Conservation (phyloP, 192 early-diverging fungal genomes). For the Podila epigama region DNA sequence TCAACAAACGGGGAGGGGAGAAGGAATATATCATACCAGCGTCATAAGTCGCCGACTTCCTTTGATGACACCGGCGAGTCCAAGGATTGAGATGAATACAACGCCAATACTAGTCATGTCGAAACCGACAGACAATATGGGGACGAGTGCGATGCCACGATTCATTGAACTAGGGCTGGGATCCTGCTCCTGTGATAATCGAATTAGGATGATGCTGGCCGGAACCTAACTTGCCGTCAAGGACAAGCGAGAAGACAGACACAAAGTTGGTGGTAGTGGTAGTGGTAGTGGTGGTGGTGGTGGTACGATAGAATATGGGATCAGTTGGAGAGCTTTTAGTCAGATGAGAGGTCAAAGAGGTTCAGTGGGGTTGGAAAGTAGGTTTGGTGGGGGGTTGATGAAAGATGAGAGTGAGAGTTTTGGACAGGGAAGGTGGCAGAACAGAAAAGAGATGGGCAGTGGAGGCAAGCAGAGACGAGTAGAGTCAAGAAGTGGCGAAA, state of each 20-base stretch:
- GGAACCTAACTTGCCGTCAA: too few relatives aligned
- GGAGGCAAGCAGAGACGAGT: neutral
- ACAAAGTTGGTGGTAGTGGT: too few relatives aligned
- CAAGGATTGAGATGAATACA: conserved; percentile 27
- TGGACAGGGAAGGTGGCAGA: neutral
- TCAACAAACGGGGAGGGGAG: too few relatives aligned
- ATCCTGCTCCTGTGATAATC: neutral
- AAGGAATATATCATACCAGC: conserved; percentile 10
- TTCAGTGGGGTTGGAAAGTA: too few relatives aligned
- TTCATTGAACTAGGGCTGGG: conserved; percentile 13
- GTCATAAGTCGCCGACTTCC: conserved; percentile 36
- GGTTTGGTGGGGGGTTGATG: too few relatives aligned
- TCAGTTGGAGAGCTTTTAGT: too few relatives aligned
- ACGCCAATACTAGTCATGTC: conserved; percentile 38
- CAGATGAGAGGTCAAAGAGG: too few relatives aligned
- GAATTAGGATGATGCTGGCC: neutral
- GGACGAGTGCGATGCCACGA: conserved; percentile 18
- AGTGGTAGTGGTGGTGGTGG: too few relatives aligned
- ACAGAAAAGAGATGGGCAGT: neutral
- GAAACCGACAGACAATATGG: conserved; percentile 30
- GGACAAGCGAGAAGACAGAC: too few relatives aligned
- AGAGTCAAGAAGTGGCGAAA: neutral
- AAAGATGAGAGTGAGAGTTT: too few relatives aligned
- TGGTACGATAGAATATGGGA: too few relatives aligned
- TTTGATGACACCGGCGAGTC: conserved; percentile 29